Conservation (phyloP, 441 rosid genomes). For the Adansonia rubrostipa region DNA sequence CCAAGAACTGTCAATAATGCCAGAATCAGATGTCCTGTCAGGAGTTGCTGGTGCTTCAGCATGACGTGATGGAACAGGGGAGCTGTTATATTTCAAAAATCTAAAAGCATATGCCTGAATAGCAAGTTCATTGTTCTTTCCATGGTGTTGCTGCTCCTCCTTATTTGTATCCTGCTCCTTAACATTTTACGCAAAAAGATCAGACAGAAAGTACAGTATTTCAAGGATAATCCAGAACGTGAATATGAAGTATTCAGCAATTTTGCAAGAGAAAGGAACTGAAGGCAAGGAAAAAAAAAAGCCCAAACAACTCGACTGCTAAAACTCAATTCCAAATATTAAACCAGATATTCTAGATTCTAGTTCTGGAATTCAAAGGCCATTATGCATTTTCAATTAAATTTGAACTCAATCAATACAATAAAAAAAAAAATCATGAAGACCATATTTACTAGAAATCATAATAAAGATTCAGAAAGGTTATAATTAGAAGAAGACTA, state of each 20-base stretch:
- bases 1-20: conserved; percentile 62
- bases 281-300: neutral
- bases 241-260: neutral
- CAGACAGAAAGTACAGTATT: conserved; percentile 5
- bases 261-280: conserved; percentile 19
- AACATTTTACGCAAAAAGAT: conserved; percentile 21
- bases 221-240: neutral
- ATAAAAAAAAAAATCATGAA: neutral
- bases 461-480: neutral
- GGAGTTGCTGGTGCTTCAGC: conserved; percentile 71
- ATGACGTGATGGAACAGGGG: conserved; percentile 52
- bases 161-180: conserved; percentile 54
- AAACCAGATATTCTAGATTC: neutral
- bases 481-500: neutral
- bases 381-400: conserved; percentile 17
- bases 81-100: conserved; percentile 66
- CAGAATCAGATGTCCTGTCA: conserved; percentile 56
- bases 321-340: neutral
- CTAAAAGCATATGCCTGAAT: conserved; percentile 81
- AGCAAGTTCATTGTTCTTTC: conserved; percentile 45
- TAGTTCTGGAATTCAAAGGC: conserved; percentile 10
- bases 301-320: conserved; percentile 4
- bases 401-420: conserved; percentile 7
- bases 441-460: neutral
- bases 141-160: conserved; percentile 44